Percentiles rank a stretch among this genome's conserved stretches.
Conservation (phyloP, 495 filamentous ascomycete genomes). For the Delitschia confertaspora region DNA sequence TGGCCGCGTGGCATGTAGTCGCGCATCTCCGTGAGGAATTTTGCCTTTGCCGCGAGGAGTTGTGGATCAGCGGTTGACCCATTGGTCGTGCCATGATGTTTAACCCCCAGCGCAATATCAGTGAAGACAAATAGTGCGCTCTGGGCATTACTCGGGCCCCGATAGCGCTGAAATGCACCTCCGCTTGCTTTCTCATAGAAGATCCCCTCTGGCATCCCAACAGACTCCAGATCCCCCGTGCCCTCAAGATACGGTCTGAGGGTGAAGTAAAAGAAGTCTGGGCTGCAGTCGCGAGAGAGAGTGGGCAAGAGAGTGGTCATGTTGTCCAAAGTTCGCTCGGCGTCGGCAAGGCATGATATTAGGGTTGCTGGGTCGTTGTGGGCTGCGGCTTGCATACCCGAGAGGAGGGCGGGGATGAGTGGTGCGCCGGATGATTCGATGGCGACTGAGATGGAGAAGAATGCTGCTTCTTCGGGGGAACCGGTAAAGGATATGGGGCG, state of each 20-base stretch:
- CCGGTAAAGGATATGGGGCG: not conserved
- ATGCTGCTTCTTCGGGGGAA: not conserved
- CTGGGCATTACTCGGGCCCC: no score
- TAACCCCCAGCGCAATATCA: no score
- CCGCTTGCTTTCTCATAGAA: no score
- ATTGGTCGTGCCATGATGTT: no score
- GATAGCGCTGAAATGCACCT: no score
- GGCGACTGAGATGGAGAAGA: not conserved
- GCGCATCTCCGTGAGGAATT: no score
- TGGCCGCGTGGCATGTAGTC: no score
- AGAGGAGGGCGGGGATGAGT: not conserved
- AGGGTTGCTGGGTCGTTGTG: not conserved
- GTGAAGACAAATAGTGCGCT: no score
- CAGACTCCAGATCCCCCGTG: not conserved
- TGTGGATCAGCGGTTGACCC: no score
- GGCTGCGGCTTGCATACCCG: not conserved
- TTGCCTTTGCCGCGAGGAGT: no score
- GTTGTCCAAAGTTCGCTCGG: not conserved
- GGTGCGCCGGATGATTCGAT: not conserved
- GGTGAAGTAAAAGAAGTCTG: not conserved
- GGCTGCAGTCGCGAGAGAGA: not conserved
- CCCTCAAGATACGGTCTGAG: not conserved
- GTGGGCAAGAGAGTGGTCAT: not conserved
- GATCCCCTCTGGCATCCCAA: not conserved
- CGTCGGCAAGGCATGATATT: not conserved